Percentiles rank a stretch among this genome's conserved stretches.
phyloP scores from a whole-genome alignment of 2,329 filamentous ascomycete genomes.

The Pseudogymnoascus sp. region DNA sequence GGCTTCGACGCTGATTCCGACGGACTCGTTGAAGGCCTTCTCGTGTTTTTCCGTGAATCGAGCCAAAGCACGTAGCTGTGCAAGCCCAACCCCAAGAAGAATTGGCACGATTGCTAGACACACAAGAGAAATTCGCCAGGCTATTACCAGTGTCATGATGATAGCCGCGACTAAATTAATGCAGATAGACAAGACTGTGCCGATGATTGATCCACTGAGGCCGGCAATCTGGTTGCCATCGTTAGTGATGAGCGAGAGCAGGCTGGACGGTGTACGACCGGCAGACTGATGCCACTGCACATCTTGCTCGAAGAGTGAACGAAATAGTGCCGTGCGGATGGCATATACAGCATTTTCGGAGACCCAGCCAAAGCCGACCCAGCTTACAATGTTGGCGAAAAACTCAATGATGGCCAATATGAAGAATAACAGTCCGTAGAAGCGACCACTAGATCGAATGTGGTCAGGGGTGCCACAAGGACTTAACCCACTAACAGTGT shows the following conservation, averaged over 20 bases:
- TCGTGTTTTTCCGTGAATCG: constrained; percentile 57
- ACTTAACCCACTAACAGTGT: constrained; percentile 44
- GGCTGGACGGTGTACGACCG: constrained; percentile 50
- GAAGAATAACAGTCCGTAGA: constrained; percentile 39
- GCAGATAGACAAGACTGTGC: constrained; percentile 58
- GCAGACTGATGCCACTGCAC: constrained; percentile 66
- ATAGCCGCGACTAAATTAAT: constrained; percentile 64
- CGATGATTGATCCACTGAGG: constrained; percentile 63
- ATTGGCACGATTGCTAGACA: constrained; percentile 62
- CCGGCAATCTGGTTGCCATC: constrained; percentile 61
- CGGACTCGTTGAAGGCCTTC: constrained; percentile 55
- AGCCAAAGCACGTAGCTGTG: constrained; percentile 58
- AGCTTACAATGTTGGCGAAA: constrained; percentile 54
- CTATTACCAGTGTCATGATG: constrained; percentile 60
- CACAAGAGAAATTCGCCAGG: constrained; percentile 69
- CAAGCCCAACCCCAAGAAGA: constrained; percentile 59
- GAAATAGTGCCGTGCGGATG: constrained; percentile 55
- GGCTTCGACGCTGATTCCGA: constrained; percentile 54
- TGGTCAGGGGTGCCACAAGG: constrained; percentile 31
- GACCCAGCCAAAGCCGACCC: constrained; percentile 44
- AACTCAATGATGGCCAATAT: constrained; percentile 50
- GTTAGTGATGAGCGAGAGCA: constrained; percentile 62
- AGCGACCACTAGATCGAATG: constrained; percentile 26
- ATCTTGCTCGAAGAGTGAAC: constrained; percentile 57
- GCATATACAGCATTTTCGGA: constrained; percentile 59